These are phyloP conservation scores for Arthrocladium fulminans DNA, from an alignment of 2,329 filamentous ascomycete species.

Conservation along the genomic window DNA sequence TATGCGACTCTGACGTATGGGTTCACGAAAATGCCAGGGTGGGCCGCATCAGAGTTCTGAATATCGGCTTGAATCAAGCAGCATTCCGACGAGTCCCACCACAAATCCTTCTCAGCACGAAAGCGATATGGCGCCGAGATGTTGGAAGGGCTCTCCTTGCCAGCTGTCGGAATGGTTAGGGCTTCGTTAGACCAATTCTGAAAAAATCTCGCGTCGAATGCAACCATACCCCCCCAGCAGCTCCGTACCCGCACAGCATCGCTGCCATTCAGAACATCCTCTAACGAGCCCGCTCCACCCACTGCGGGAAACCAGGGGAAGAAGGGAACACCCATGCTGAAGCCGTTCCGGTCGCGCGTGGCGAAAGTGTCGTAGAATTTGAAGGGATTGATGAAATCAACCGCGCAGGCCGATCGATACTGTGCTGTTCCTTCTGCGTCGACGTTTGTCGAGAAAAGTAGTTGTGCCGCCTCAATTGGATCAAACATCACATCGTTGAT, in stretches of 20 bases:
- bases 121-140: slow-evolving; percentile 38
- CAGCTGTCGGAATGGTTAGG: slow-evolving; percentile 12
- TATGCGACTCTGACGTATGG: slow-evolving; percentile 67
- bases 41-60: slow-evolving; percentile 31
- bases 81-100: slow-evolving; percentile 56
- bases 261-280: slow-evolving; percentile 52
- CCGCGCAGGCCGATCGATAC: slow-evolving; percentile 63
- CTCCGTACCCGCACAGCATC: slow-evolving; percentile 58
- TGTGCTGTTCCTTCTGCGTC: slow-evolving; percentile 42
- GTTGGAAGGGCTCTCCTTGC: slow-evolving; percentile 18
- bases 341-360: slow-evolving; percentile 61
- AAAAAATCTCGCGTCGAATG: slow-evolving; percentile 40
- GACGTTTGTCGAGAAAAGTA: slow-evolving; percentile 54
- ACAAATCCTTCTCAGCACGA: slow-evolving; percentile 50
- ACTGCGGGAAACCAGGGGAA: slow-evolving; percentile 60
- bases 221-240: slow-evolving; percentile 70
- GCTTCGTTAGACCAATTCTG: slow-evolving; percentile 23
- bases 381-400: slow-evolving; percentile 66
- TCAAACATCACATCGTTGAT: slow-evolving; percentile 61
- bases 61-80: slow-evolving; percentile 49
- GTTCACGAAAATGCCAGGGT: slow-evolving; percentile 62
- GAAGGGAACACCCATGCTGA: slow-evolving; percentile 59
- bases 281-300: slow-evolving; percentile 45
- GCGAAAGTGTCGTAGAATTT: slow-evolving; percentile 73
- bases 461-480: slow-evolving; percentile 49